Conservation (phyloP, 2,329 filamentous ascomycete genomes). For the Penicillium hordei region DNA sequence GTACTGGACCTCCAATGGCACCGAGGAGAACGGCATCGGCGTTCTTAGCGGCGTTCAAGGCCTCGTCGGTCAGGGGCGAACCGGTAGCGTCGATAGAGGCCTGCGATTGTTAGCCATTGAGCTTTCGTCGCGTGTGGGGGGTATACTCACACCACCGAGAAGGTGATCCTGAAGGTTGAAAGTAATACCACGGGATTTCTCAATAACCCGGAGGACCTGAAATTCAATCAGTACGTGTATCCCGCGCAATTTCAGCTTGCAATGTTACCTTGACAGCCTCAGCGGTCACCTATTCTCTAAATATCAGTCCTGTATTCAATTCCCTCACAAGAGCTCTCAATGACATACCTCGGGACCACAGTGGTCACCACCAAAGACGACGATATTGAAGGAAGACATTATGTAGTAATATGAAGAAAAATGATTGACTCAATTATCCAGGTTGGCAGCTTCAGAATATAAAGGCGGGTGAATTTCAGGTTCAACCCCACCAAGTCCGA, state of each 20-base stretch:
- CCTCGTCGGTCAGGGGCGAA: slow-evolving; percentile 75
- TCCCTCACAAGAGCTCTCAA: neutral
- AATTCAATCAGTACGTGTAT: slow-evolving; percentile 5
- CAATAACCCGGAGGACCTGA: slow-evolving; percentile 75
- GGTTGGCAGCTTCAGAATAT: slow-evolving; percentile 16
- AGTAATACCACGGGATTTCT: slow-evolving; percentile 68
- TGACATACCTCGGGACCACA: slow-evolving; percentile 77
- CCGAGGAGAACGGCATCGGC: slow-evolving; percentile 90
- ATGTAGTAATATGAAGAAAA: slow-evolving; percentile 23
- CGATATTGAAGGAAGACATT: slow-evolving; percentile 74
- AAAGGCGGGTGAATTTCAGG: slow-evolving; percentile 24
- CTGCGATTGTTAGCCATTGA: slow-evolving; percentile 47
- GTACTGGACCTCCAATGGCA: slow-evolving; percentile 85
- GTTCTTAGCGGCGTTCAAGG: slow-evolving; percentile 76
- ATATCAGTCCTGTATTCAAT: slow-evolving; percentile 6
- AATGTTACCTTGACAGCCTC: slow-evolving; percentile 78
- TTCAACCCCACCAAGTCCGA: slow-evolving; percentile 27
- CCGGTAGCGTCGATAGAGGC: slow-evolving; percentile 84
- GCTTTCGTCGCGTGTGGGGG: neutral
- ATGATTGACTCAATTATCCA: slow-evolving; percentile 18
- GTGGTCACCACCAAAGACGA: slow-evolving; percentile 81
- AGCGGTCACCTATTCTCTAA: slow-evolving; percentile 64
- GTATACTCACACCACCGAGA: slow-evolving; percentile 77
- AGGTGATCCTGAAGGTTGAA: slow-evolving; percentile 91
- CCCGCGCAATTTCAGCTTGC: neutral